phyloP scores from a whole-genome alignment of 768 basidiomycete species.

The Neoboletus magnificus region DNA sequence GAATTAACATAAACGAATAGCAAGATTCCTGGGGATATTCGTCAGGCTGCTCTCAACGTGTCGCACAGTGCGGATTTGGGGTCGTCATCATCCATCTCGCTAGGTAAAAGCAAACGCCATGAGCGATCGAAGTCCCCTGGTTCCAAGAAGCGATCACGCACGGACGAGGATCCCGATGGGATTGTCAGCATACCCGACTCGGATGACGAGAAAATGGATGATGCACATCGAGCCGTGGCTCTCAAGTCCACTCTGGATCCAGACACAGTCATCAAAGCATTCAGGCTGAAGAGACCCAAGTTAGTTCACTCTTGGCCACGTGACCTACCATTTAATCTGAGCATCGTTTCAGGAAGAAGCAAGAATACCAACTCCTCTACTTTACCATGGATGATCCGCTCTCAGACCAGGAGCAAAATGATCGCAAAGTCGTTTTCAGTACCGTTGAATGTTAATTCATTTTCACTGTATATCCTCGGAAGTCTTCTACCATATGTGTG shows the following conservation, averaged over 20 bases:
- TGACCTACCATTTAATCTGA: background rate
- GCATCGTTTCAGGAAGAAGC: slow-evolving; percentile 26
- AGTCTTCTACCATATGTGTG: background rate
- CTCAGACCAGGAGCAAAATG: slow-evolving; percentile 46
- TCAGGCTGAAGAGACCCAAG: slow-evolving; percentile 47
- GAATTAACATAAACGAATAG: slow-evolving; percentile 9
- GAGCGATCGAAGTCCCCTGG: slow-evolving; percentile 18
- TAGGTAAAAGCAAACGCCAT: slow-evolving; percentile 23
- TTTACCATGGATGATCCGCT: slow-evolving; percentile 72
- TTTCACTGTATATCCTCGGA: background rate
- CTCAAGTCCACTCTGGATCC: slow-evolving; percentile 24
- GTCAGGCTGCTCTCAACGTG: slow-evolving; percentile 19
- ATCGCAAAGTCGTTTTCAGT: slow-evolving; percentile 54
- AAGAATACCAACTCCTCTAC: slow-evolving; percentile 78
- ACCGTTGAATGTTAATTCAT: slow-evolving; percentile 30
- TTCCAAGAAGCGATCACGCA: slow-evolving; percentile 30
- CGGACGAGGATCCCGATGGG: slow-evolving; percentile 19
- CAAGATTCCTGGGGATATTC: slow-evolving; percentile 11
- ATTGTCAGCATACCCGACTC: slow-evolving; percentile 23
- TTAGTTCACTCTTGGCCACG: slow-evolving; percentile 27
- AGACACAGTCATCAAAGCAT: slow-evolving; percentile 40
- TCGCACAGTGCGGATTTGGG: background rate
- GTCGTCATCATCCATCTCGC: slow-evolving; percentile 7
- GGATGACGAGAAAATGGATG: slow-evolving; percentile 6
- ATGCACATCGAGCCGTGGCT: background rate